A percentile compares a stretch with the other conserved stretches of the same genome.
These are phyloP conservation scores for Plasmodium ovale DNA, from an alignment of 169 alveolate species.

Conservation along the genomic window DNA sequence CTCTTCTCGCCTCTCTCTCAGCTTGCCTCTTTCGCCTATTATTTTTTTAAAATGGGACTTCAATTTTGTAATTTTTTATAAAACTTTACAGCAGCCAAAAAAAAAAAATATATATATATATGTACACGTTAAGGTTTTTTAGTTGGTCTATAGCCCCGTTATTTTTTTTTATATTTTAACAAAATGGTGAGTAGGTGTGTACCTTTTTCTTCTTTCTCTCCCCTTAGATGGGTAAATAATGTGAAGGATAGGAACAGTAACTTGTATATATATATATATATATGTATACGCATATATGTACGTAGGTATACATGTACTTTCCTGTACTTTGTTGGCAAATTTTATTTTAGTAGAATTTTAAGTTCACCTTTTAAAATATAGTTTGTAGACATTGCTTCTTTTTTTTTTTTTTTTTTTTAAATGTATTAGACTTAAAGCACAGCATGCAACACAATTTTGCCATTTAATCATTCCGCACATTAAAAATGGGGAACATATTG, in stretches of 20 bases:
- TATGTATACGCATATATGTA: neutral
- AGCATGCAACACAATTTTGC: neutral
- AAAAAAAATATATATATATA: neutral
- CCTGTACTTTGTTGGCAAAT: neutral
- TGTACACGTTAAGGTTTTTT: neutral
- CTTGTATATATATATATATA: neutral
- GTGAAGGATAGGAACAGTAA: neutral
- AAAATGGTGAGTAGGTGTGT: neutral
- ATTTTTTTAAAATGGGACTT: no score
- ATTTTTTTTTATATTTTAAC: neutral
- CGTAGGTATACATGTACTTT: neutral
- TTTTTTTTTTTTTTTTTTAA: constrained; percentile 20
- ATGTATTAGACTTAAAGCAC: neutral
- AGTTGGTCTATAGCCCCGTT: neutral
- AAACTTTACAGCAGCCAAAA: no score
- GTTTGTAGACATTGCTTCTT: constrained; percentile 13
- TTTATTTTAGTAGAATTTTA: constrained; percentile 16
- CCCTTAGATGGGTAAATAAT: neutral
- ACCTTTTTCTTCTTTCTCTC: neutral
- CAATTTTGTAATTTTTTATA: no score
- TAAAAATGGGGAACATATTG: neutral
- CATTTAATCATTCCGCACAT: neutral
- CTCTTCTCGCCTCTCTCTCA: no score
- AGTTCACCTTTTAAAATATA: constrained; percentile 6
- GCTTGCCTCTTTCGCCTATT: no score